Evolutionary conservation across 768 basidiomycete species (phyloP), one percentile per base, ranked within the genome.

Genomic region (Suillus clintonianus): DNA sequence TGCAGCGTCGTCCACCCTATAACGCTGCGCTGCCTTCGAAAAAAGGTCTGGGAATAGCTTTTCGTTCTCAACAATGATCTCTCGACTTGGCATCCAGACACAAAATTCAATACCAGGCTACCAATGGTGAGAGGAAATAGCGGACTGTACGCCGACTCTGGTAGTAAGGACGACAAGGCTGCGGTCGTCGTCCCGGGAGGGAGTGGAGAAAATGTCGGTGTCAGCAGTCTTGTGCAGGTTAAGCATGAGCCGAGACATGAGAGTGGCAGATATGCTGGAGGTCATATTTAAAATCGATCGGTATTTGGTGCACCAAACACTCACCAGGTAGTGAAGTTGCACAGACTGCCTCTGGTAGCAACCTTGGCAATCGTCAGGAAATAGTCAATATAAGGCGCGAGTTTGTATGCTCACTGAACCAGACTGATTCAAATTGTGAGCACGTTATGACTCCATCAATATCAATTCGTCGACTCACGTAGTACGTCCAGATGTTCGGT

Each of bases 401-500:
- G 17, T 48, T 48, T 30, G 15, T 45, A 37, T 61, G 41, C 57
- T 43, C 63, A 50, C 65, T 19, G 63, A 64, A 32, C 39, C 15
- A n/a, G 42, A n/a, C 65, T 66, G 47, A 27, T 13, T 7, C n/a
- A 37, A 17, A 15, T 14, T 58, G 42, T 32, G 32, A 27, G 22
- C 4, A 17, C 57, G 14, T 24, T 34, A 1, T 24, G 8, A 34
- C 43, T 14, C 4, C 9, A 24, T 60, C 24, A 14, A 55, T 17
- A 17, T 10, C 34, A n/a, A 41, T 54, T 43, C 7, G 41, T 54
- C 41, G 27, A 55, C 73, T 62, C 65, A 77, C 78, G 59, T 80
- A 79, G 69, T 76, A 78, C 39, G 80, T 78, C 50, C 81, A 50
- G 37, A 80, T 81, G 67, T 86, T 86, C 17, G 82, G 72, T 17